Base-by-base conservation (phyloP, 2,329 filamentous ascomycete species). In the Leptographium flavum region DNA sequence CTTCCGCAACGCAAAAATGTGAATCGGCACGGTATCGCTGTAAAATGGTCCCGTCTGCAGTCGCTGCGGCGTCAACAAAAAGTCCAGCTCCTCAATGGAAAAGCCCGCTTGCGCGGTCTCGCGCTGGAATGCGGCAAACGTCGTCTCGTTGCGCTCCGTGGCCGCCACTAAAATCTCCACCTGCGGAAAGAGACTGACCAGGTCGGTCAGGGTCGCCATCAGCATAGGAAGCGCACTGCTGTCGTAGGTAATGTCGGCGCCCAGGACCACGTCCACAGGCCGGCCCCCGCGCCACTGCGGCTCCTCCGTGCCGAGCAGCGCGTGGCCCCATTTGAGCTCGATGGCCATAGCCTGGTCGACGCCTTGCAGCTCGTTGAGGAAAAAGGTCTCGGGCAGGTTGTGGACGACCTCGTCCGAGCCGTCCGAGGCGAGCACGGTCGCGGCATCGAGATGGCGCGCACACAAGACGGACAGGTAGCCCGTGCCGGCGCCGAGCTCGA, bases 191-290 rank as follows among this genome's bases (percentile, higher is more conserved):
- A 87, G 63, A 42, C 80, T 71, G 28, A 69, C 62, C 43, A 88
- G 58, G 9, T 33, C 42, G 1, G 33, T 42, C 1, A 51, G 42
- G 3, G 83, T 87, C 3, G 68, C 70, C 3, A 84, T 68, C 22
- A 90, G 66, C 1, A 74, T 65, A 0, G 78, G 74, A 42, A 83
- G 78, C 36, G 75, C 69, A 31, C 66, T 65, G 49, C 67, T 68
- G 56, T 90, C 83, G 59, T 88, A 90, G 1, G 81, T 88, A 60
- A 90, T 74, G 58, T 90, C 84, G 30, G 84, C 82, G 4, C 83
- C 85, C 25, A 90, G 61, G 3, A 88, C 71, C 5, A 85, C 61
- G 57, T 88, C 80, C 38, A 76, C 40, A 3, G 40, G 30, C 22
- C 40, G 30, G 7, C 40, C 40, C 2, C 30, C 21, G 2, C 37